phyloP scores from a whole-genome alignment of 1,139 yeast genomes.

The Zygoascus meyerae region DNA sequence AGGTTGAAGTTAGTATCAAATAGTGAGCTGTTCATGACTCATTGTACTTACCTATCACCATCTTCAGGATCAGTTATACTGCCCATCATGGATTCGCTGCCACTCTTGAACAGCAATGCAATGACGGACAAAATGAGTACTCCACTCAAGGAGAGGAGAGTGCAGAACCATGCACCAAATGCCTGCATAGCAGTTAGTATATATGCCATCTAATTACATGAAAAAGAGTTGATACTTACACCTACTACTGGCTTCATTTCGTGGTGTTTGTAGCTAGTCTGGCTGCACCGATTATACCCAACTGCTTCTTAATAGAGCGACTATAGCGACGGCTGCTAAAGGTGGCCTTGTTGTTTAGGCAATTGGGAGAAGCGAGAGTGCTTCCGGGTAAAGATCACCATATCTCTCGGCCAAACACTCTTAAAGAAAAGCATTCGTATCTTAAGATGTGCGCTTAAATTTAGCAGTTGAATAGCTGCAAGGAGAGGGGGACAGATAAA shows the following conservation, averaged over 20 bases:
- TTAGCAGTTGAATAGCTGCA: too few relatives aligned
- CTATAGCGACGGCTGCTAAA: background rate
- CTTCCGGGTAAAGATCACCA: background rate
- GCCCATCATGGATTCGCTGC: conserved; percentile 91
- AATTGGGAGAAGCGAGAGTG: background rate
- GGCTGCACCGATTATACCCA: too few relatives aligned
- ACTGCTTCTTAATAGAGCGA: background rate
- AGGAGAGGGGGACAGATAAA: too few relatives aligned
- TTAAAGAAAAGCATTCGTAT: too few relatives aligned
- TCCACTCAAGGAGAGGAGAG: conserved; percentile 86
- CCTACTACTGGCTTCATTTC: conserved; percentile 37
- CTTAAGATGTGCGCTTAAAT: too few relatives aligned
- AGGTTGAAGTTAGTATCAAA: conserved; percentile 6
- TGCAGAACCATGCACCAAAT: conserved; percentile 92
- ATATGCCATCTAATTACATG: background rate
- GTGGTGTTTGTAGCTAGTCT: background rate
- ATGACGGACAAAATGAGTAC: conserved; percentile 78
- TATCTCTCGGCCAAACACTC: too few relatives aligned
- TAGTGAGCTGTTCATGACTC: background rate
- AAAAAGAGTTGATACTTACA: conserved; percentile 25
- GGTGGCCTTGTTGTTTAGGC: background rate
- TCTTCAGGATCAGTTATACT: conserved; percentile 85
- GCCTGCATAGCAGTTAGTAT: conserved; percentile 37
- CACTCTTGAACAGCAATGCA: conserved; percentile 71
- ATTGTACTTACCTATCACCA: conserved; percentile 62